Evolutionary conservation across 192 early-diverging fungal species (phyloP).

Genomic region (Thamnidium elegans): DNA sequence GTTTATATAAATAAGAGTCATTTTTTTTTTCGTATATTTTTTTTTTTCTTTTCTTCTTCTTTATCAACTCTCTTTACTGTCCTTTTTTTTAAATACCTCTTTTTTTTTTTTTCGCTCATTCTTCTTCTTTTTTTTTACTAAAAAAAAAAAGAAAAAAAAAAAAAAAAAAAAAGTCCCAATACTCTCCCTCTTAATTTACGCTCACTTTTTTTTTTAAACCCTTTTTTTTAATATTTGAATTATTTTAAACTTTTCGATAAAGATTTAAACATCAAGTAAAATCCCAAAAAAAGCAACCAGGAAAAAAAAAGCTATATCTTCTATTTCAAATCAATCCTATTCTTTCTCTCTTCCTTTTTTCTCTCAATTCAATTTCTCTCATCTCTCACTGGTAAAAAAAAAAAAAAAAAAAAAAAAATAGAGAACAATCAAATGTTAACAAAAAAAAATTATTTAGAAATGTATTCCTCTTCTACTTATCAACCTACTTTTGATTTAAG

Average conservation of each 20-base stretch:
- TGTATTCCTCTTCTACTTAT: slow-evolving; percentile 1
- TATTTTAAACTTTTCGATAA: not conserved
- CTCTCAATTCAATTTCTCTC: not conserved
- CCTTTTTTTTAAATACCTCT: not conserved
- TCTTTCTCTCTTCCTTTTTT: not conserved
- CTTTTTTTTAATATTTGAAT: not conserved
- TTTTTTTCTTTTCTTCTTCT: not conserved
- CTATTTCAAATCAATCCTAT: slow-evolving; percentile 4
- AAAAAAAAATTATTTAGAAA: not conserved
- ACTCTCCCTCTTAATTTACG: not conserved
- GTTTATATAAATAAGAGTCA: not conserved
- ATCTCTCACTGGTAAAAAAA: slow-evolving; percentile 6
- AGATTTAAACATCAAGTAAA: not conserved
- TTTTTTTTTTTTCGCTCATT: not conserved
- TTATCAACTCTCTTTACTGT: not conserved
- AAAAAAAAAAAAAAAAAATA: not conserved
- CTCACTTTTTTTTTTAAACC: not conserved
- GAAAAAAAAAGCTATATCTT: not conserved
- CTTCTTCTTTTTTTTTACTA: not conserved
- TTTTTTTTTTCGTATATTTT: not conserved
- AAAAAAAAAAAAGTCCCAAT: not conserved
- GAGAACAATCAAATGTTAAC: not conserved
- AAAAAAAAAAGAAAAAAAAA: too few species aligned
- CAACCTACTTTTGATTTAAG: slow-evolving; percentile 9
- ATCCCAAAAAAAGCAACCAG: not conserved